Evolutionary conservation across 495 filamentous ascomycete genomes (phyloP), one percentile per base, ranked within the genome.

Genomic region (Xylaria bambusicola): DNA sequence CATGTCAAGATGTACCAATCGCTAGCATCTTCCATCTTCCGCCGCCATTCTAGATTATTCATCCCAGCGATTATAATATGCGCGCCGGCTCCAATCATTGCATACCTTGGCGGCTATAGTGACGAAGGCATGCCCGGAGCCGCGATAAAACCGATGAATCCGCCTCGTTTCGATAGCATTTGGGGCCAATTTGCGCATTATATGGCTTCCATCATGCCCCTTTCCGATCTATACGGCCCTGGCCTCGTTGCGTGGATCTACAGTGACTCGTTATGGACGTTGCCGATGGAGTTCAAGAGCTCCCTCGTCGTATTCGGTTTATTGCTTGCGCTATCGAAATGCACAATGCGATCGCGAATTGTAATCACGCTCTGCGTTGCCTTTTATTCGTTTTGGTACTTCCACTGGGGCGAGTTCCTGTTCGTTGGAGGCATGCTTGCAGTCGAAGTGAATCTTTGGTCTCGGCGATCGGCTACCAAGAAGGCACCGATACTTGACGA

Each of bases 221-320:
- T 59, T 7, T 52, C 56, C 2, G 48, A 59, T 21, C 5, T 46
- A 0, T 59, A 52, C n/a, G 23, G 1, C 38, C 27, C 47, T 23
- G n/a, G 27, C 8, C 17, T 6, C 26, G 13, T 40, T 10, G 5
- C 23, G 0, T 61, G 49, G 58, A 33, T 55, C 1, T 74, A 72
- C 63, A 74, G 75, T 62, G 67, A 69, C 51, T 73, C 75, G 50
- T 60, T 77, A 7, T 77, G 75, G 75, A 74, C 74, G 15, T 71
- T 77, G 38, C 74, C 75, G 7, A 52, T 74, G 44, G 75, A 77
- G 62, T 73, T 75, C 57, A 66, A 56, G 38, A 68, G 75, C n/a
- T 77, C 75, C 29, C 65, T 80, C 69, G 59, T 82, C 64, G 65
- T 79, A 66, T 74, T 77, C 69, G 68, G 80, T 63, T 61, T 72